phyloP scores from a whole-genome alignment of 192 early-diverging fungal genomes.

The Coemansia sp. region DNA sequence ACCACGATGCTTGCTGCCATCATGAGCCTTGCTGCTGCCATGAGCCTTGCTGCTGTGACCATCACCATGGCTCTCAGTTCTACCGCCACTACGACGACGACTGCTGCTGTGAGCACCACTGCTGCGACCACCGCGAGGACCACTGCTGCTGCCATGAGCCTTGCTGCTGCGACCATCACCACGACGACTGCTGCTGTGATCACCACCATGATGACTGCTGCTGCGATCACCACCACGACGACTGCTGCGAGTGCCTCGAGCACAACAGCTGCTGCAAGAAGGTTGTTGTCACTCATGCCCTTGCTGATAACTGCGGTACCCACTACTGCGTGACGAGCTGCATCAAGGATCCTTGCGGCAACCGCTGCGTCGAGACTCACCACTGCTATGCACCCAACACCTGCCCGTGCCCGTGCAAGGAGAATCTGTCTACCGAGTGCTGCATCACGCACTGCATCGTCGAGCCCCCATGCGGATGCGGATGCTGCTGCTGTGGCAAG shows the following conservation, averaged over 20 bases:
- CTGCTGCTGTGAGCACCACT: slow-evolving; percentile 9
- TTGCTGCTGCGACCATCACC: slow-evolving; percentile 25
- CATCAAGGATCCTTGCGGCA: slow-evolving; percentile 53
- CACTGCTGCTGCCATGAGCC: slow-evolving; percentile 5
- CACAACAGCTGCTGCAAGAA: slow-evolving; percentile 46
- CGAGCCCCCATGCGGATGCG: slow-evolving; percentile 42
- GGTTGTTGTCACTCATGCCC: slow-evolving; percentile 38
- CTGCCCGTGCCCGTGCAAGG: slow-evolving; percentile 31
- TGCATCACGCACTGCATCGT: slow-evolving; percentile 53
- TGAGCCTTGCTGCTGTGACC: slow-evolving; percentile 11
- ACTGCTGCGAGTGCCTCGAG: slow-evolving; percentile 29
- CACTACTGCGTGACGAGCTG: slow-evolving; percentile 57
- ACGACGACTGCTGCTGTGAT: slow-evolving; percentile 20
- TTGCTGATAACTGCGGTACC: slow-evolving; percentile 51
- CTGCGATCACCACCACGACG: slow-evolving; percentile 26
- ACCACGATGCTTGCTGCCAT: slow-evolving; percentile 20
- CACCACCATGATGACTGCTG: slow-evolving; percentile 24
- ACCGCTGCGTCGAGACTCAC: slow-evolving; percentile 50
- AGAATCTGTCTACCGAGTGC: slow-evolving; percentile 52
- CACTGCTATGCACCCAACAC: slow-evolving; percentile 52
- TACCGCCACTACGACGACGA: slow-evolving; percentile 20
- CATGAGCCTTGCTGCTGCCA: slow-evolving; percentile 14
- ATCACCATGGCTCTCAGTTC: slow-evolving; percentile 5
- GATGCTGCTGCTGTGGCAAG: slow-evolving; percentile 14
- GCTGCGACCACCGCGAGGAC: slow-evolving; percentile 20